Evolutionary conservation across 139 green algal species (phyloP).

Genomic region (Zygnema cylindricum): DNA sequence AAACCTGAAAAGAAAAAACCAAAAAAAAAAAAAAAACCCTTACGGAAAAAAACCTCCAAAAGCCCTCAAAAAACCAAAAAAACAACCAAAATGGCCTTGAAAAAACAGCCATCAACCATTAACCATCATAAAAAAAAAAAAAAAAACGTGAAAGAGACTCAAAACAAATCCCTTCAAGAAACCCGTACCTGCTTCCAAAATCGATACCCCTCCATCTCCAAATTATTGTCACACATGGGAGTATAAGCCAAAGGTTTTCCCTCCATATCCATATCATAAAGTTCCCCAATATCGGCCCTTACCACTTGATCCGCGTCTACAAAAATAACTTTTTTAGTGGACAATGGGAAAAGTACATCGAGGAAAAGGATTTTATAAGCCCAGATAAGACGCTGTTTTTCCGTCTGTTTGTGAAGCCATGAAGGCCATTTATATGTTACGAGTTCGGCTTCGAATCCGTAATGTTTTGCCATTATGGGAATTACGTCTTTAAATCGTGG

Average conservation of each 20-base stretch:
- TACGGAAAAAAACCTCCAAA: too few relatives aligned
- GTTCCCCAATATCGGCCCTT: slow-evolving; percentile 85
- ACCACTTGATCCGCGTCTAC: slow-evolving; percentile 96
- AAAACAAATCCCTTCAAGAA: too few relatives aligned
- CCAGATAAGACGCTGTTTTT: slow-evolving; percentile 95
- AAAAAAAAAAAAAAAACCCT: too few relatives aligned
- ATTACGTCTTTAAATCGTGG: slow-evolving; percentile 80
- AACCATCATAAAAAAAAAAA: too few relatives aligned
- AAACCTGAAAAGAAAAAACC: too few relatives aligned
- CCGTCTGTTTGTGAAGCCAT: slow-evolving; percentile 94
- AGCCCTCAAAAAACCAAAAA: too few relatives aligned
- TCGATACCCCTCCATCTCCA: slow-evolving; percentile 90
- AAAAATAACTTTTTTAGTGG: slow-evolving; percentile 92
- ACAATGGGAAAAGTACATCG: slow-evolving; percentile 96
- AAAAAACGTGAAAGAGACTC: too few relatives aligned
- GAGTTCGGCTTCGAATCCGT: slow-evolving; percentile 90
- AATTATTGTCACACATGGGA: slow-evolving; percentile 98
- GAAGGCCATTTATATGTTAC: slow-evolving; percentile 99
- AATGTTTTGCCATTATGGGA: slow-evolving; percentile 81
- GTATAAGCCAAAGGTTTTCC: slow-evolving; percentile 93
- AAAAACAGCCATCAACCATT: too few relatives aligned
- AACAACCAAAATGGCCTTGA: too few relatives aligned
- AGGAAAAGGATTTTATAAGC: slow-evolving; percentile 95
- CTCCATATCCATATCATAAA: slow-evolving; percentile 93
- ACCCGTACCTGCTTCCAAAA: slow-evolving; percentile 96